phyloP scores from a whole-genome alignment of 345 rosid species.

The Lepidium aucheri region DNA sequence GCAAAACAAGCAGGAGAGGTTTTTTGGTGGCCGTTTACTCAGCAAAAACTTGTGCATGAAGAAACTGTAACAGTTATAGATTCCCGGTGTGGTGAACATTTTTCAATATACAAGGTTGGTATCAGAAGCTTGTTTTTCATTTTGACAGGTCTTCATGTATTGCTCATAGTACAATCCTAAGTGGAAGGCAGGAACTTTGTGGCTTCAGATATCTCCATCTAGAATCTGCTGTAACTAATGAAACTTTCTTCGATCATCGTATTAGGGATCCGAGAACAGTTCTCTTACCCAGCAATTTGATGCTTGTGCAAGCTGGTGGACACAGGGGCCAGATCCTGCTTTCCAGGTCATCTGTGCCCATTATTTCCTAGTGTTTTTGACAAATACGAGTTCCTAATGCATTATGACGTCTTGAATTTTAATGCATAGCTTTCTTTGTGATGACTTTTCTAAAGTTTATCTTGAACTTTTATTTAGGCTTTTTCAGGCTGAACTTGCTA shows the following conservation, averaged over 20 bases:
- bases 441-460: conserved; percentile 37
- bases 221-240: not conserved
- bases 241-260: not conserved
- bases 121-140: not conserved
- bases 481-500: conserved; percentile 94
- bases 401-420: not conserved
- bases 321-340: conserved; percentile 90
- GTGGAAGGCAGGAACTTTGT: not conserved
- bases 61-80: conserved; percentile 72
- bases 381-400: not conserved
- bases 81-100: conserved; percentile 89
- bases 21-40: conserved; percentile 99
- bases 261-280: conserved; percentile 37
- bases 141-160: not conserved
- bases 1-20: conserved; percentile 59
- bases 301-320: conserved; percentile 99
- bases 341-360: conserved; percentile 63
- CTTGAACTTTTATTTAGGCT: conserved; percentile 62
- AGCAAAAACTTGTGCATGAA: conserved; percentile 70
- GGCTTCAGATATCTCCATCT: not conserved
- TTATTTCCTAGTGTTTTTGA: not conserved
- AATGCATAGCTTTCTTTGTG: not conserved
- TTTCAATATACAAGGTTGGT: conserved; percentile 75
- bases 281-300: conserved; percentile 73
- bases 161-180: not conserved